Evolutionary conservation across 768 basidiomycete species (phyloP).

Genomic region (Pleurotus tuoliensis): DNA sequence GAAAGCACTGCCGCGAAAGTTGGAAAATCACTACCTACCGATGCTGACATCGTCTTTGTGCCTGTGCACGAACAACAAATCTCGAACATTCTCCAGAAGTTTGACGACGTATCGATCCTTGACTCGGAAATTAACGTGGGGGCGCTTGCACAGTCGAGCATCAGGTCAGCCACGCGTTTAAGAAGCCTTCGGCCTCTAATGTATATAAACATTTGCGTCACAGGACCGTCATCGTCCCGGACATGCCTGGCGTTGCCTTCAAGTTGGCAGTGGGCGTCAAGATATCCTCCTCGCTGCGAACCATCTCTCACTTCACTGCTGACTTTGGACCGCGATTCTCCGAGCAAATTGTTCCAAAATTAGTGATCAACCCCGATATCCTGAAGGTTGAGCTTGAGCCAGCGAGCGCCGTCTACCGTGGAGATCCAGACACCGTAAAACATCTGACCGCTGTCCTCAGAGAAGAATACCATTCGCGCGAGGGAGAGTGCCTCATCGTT

Average conservation of each 20-base stretch:
- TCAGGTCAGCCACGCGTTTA: conserved; percentile 31
- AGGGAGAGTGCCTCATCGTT: conserved; percentile 43
- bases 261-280: conserved; percentile 54
- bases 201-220: conserved; percentile 4
- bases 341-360: conserved; percentile 41
- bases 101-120: conserved; percentile 37
- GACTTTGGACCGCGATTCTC: conserved; percentile 57
- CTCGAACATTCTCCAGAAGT: conserved; percentile 38
- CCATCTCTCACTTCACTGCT: conserved; percentile 57
- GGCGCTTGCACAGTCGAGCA: conserved; percentile 49
- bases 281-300: conserved; percentile 54
- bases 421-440: conserved; percentile 43
- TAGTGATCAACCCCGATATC: conserved; percentile 38
- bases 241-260: conserved; percentile 39
- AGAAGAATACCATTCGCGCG: conserved; percentile 32
- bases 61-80: conserved; percentile 55
- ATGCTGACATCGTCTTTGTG: conserved; percentile 32
- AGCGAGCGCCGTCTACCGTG: conserved; percentile 42
- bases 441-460: conserved; percentile 51
- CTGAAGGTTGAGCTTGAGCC: conserved; percentile 45
- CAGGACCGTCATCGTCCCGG: conserved; percentile 46
- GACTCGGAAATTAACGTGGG: conserved; percentile 36
- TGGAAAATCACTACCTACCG: conserved; percentile 20
- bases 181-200: neutral
- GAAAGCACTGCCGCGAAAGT: conserved; percentile 27